Conservation (phyloP, 768 basidiomycete species). For the Rhizopogon vinicolor region DNA sequence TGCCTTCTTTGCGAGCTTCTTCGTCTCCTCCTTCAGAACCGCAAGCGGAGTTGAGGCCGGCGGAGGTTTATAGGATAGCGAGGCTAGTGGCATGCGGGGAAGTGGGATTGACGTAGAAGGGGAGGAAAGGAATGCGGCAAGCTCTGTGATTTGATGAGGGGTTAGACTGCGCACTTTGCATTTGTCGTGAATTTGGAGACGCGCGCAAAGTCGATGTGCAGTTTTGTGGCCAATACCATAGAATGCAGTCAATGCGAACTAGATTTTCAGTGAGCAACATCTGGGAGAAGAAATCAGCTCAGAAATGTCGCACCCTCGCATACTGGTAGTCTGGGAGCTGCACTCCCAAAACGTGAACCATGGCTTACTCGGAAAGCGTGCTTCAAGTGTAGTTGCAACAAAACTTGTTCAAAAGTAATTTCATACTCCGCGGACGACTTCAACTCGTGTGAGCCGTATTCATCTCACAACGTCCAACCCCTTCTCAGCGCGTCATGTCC, state of each 20-base stretch:
- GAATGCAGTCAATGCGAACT: constrained; percentile 90
- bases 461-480: no score
- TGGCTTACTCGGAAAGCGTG: constrained; percentile 22
- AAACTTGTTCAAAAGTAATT: constrained; percentile 1
- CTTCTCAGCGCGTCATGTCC: constrained; percentile 46
- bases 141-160: constrained; percentile 80
- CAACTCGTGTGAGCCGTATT: no score
- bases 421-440: constrained; percentile 20
- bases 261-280: constrained; percentile 1
- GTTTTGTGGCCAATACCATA: constrained; percentile 81
- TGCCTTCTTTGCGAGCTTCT: constrained; percentile 32
- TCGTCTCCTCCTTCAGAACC: constrained; percentile 17
- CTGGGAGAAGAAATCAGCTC: neutral
- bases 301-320: constrained; percentile 54
- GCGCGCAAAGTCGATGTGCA: constrained; percentile 80
- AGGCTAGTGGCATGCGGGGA: constrained; percentile 63
- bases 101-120: constrained; percentile 71
- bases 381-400: neutral
- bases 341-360: constrained; percentile 88
- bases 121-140: constrained; percentile 93
- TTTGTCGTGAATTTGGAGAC: constrained; percentile 86
- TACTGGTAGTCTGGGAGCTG: constrained; percentile 73
- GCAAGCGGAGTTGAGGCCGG: constrained; percentile 33
- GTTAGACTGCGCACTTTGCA: constrained; percentile 79
- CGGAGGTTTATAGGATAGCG: constrained; percentile 44